Percentiles rank a stretch among this genome's conserved stretches.
Conservation (phyloP, 2,329 filamentous ascomycete species). For the Neonectria faginata region DNA sequence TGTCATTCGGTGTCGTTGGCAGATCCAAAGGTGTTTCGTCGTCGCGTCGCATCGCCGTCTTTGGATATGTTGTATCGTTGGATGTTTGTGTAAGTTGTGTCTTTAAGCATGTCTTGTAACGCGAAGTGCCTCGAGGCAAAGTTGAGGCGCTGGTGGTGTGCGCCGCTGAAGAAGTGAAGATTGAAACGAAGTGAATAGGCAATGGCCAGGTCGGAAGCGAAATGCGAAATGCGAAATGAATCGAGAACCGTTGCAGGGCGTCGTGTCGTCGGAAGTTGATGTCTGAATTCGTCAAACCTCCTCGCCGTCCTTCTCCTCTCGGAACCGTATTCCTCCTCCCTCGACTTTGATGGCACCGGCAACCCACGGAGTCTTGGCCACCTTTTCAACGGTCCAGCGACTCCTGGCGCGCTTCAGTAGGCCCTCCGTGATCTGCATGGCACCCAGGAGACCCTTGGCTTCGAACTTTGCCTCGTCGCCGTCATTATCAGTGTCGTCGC, state of each 20-base stretch:
- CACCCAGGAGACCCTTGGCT: constrained; percentile 75
- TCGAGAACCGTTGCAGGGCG: background rate
- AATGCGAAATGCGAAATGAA: constrained; percentile 15
- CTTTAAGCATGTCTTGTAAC: constrained; percentile 17
- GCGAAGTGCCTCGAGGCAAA: constrained; percentile 16
- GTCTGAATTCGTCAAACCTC: constrained; percentile 55
- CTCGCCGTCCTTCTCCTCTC: constrained; percentile 69
- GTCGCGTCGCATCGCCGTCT: constrained; percentile 25
- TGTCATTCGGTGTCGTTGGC: constrained; percentile 25
- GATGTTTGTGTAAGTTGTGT: constrained; percentile 16
- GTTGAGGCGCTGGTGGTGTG: constrained; percentile 6
- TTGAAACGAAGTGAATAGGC: constrained; percentile 21
- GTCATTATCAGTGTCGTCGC: constrained; percentile 89
- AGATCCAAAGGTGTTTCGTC: constrained; percentile 22
- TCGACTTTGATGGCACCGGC: constrained; percentile 76
- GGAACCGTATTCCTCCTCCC: constrained; percentile 68
- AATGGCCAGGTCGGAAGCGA: constrained; percentile 10
- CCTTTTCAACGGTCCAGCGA: constrained; percentile 79
- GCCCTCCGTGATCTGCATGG: constrained; percentile 84
- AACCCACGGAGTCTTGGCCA: constrained; percentile 82
- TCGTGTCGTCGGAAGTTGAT: background rate
- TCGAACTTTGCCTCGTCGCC: constrained; percentile 69
- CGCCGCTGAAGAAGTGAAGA: constrained; percentile 15
- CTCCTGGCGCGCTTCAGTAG: constrained; percentile 85
- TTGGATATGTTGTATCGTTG: constrained; percentile 19